Conservation (phyloP, 805 yeast genomes). For the Alloascoidea hylecoeti region DNA sequence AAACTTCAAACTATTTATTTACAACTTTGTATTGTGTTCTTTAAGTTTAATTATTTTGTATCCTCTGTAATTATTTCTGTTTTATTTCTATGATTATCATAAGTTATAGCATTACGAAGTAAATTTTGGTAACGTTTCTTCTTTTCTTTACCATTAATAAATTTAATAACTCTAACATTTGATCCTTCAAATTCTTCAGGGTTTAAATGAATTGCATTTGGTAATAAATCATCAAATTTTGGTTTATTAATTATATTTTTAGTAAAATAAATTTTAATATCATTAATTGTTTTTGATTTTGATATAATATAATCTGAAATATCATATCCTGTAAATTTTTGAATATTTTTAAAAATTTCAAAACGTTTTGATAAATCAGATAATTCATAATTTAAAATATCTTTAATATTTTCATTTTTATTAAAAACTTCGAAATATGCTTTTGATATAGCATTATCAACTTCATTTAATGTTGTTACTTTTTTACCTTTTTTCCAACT, state of each 20-base stretch:
- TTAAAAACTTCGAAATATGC: too few relatives aligned
- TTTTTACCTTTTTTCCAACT: too few relatives aligned
- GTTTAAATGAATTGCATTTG: conserved; percentile 59
- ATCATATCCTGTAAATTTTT: conserved; percentile 31
- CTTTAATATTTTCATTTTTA: not conserved
- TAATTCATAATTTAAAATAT: not conserved
- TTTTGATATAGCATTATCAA: too few relatives aligned
- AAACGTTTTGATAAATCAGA: conserved; percentile 23
- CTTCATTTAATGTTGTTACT: too few relatives aligned
- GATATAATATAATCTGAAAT: conserved; percentile 38
- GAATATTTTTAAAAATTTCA: conserved; percentile 30
- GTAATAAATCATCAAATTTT: conserved; percentile 47
- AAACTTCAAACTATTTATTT: too few relatives aligned
- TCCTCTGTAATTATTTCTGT: too few relatives aligned
- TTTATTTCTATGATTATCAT: too few relatives aligned
- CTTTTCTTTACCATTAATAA: not conserved
- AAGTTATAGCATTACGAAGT: too few relatives aligned
- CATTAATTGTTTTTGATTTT: conserved; percentile 22
- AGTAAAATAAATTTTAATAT: conserved; percentile 23
- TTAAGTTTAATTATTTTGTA: too few relatives aligned
- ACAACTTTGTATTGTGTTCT: too few relatives aligned
- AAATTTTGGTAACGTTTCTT: not conserved
- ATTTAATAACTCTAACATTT: conserved; percentile 23
- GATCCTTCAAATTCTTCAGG: conserved; percentile 38
- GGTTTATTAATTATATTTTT: conserved; percentile 23